Evolutionary conservation across 495 filamentous ascomycete genomes (phyloP).

Genomic region (Tricharina praecox): DNA sequence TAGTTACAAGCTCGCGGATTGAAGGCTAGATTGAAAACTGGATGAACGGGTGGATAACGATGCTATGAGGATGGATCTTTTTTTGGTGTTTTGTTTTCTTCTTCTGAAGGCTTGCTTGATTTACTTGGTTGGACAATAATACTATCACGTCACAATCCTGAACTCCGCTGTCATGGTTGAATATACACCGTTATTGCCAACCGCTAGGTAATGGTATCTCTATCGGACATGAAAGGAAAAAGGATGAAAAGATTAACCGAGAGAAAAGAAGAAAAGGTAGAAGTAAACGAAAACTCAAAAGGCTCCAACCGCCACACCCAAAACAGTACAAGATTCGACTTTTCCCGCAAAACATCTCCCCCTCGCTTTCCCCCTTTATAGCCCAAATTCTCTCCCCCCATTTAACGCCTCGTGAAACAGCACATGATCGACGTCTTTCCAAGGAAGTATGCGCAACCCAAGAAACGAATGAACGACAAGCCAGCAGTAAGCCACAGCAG

Average conservation of each 20-base stretch:
- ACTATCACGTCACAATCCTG: no score
- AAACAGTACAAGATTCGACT: not conserved
- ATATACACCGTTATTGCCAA: not conserved
- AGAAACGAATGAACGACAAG: constrained; percentile 71
- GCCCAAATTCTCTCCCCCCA: no score
- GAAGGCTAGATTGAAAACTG: not conserved
- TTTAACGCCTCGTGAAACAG: constrained; percentile 73
- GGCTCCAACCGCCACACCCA: no score
- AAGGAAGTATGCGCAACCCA: constrained; percentile 86
- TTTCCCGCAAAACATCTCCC: not conserved
- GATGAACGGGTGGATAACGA: no score
- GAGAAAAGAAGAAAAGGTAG: not conserved
- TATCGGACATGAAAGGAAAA: not conserved
- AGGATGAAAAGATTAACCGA: not conserved
- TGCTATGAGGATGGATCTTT: no score
- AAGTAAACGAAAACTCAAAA: no score
- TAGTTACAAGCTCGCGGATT: constrained; percentile 56
- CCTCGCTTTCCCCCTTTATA: no score
- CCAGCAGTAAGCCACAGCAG: constrained; percentile 78
- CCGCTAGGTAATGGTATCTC: not conserved
- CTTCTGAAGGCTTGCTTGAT: no score
- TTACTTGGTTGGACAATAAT: no score
- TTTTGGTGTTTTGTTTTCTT: no score
- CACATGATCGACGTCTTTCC: constrained; percentile 82
- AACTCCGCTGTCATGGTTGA: no score